Percentiles rank a stretch among this genome's conserved stretches.
These are phyloP conservation scores for Trametes meyenii DNA, from an alignment of 768 basidiomycete species.

Conservation along the genomic window DNA sequence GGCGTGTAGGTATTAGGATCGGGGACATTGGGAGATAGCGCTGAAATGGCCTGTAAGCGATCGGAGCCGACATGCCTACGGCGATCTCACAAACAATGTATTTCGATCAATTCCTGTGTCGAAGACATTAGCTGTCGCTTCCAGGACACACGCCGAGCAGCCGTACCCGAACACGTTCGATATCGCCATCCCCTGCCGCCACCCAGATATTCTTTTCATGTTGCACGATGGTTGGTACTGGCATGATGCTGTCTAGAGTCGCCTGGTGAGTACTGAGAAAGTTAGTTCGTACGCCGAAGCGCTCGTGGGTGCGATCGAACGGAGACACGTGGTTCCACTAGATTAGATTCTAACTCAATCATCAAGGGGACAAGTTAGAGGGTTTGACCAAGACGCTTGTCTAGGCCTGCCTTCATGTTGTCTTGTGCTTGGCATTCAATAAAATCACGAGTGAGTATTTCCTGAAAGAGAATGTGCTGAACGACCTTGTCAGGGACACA, in stretches of 20 bases:
- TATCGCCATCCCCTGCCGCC: slow-evolving; percentile 88
- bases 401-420: no score
- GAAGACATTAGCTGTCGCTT: slow-evolving; percentile 7
- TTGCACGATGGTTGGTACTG: slow-evolving; percentile 35
- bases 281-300: slow-evolving; percentile 1
- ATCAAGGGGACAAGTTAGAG: background rate
- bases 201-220: slow-evolving; percentile 82
- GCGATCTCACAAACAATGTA: slow-evolving; percentile 40
- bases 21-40: slow-evolving; percentile 67
- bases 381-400: background rate
- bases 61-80: slow-evolving; percentile 5
- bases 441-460: no score
- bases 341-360: background rate
- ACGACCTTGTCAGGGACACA: no score
- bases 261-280: background rate
- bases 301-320: slow-evolving; percentile 2
- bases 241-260: slow-evolving; percentile 29
- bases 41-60: slow-evolving; percentile 26
- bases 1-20: slow-evolving; percentile 81
- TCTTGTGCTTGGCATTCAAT: no score
- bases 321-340: slow-evolving; percentile 11
- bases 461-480: no score
- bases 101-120: slow-evolving; percentile 60
- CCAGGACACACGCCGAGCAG: background rate
- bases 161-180: slow-evolving; percentile 70